These are phyloP conservation scores for Solanum microdontum DNA, from an alignment of 257 asterid species.

Conservation along the genomic window DNA sequence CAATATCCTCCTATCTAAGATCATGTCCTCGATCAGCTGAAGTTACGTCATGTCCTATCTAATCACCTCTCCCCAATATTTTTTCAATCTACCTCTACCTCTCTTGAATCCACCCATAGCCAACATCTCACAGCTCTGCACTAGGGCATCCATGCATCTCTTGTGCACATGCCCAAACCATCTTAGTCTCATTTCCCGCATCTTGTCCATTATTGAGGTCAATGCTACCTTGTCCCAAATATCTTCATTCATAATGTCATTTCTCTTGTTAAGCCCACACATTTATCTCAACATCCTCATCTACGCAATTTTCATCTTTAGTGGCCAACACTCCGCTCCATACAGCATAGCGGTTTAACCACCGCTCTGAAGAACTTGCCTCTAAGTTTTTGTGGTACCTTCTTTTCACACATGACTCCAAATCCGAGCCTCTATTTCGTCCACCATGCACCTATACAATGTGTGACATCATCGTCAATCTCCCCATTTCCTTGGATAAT, in stretches of 20 bases:
- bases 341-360: neutral
- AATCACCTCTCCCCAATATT: neutral
- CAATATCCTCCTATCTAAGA: neutral
- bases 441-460: neutral
- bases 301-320: neutral
- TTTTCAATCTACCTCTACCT: neutral
- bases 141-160: neutral
- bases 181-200: neutral
- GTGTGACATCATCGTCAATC: neutral
- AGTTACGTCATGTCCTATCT: neutral
- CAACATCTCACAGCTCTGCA: neutral
- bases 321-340: neutral
- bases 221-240: neutral
- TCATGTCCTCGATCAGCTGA: neutral
- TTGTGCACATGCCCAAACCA: neutral
- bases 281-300: neutral
- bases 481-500: neutral
- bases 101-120: neutral
- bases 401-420: neutral
- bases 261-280: neutral
- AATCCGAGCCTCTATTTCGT: neutral
- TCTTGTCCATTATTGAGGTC: neutral
- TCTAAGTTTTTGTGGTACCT: neutral
- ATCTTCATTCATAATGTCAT: neutral
- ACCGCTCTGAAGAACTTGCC: neutral